A percentile compares a stretch with the other conserved stretches of the same genome.
Conservation (phyloP, 257 asterid genomes). For the Nicotiana tabacum region DNA sequence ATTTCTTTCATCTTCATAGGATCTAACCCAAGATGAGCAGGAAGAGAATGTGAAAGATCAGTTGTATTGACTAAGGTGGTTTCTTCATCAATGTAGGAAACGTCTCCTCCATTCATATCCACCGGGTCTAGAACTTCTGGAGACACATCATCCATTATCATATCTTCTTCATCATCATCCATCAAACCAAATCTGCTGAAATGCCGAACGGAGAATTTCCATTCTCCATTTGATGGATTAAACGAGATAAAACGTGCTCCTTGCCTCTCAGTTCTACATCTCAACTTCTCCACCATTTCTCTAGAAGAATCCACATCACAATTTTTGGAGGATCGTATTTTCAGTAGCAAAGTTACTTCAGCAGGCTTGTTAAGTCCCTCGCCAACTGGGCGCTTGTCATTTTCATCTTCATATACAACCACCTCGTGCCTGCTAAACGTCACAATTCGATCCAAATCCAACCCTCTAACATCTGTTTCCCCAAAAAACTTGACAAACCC, state of each 20-base stretch:
- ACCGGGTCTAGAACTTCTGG: constrained; percentile 46
- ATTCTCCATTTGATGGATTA: constrained; percentile 51
- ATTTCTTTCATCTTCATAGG: constrained; percentile 79
- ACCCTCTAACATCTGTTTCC: constrained; percentile 74
- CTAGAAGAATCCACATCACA: constrained; percentile 16
- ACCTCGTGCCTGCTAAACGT: constrained; percentile 62
- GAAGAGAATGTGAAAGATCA: constrained; percentile 85
- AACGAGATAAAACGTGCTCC: constrained; percentile 83
- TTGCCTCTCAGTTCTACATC: constrained; percentile 57
- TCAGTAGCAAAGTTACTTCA: constrained; percentile 65
- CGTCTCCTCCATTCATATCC: constrained; percentile 45
- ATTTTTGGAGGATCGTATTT: constrained; percentile 16
- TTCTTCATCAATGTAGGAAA: constrained; percentile 56
- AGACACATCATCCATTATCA: constrained; percentile 57
- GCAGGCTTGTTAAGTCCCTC: constrained; percentile 89
- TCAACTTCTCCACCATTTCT: constrained; percentile 46
- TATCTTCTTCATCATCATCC: constrained; percentile 89
- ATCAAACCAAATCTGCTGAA: constrained; percentile 92
- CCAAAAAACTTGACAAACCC: constrained; percentile 64
- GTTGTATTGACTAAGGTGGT: constrained; percentile 37
- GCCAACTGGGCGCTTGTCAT: constrained; percentile 62
- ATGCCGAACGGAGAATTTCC: constrained; percentile 85
- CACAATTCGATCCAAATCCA: constrained; percentile 70
- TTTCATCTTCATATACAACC: constrained; percentile 71
- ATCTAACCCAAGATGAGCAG: constrained; percentile 94